Evolutionary conservation across 257 asterid species (phyloP).

Genomic region (Solanum rostratum): DNA sequence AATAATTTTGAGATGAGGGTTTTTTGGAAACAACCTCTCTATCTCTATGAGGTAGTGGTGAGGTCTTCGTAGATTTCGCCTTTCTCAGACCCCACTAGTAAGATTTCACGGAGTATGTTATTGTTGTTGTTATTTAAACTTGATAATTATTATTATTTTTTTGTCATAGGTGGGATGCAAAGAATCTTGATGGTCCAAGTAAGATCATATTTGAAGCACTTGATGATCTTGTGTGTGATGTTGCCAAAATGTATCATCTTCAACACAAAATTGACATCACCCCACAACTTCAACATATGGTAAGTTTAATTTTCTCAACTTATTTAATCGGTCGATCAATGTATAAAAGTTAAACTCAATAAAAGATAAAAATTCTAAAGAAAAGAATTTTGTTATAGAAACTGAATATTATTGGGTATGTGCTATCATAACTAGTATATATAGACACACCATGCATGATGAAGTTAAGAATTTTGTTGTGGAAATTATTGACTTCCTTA

Average conservation of each 20-base stretch:
- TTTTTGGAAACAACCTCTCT: too few species aligned
- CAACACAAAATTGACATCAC: slow-evolving; percentile 5
- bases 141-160: background rate
- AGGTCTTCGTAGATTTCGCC: too few species aligned
- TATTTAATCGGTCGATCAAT: background rate
- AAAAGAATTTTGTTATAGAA: too few species aligned
- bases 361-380: background rate
- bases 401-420: too few species aligned
- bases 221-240: slow-evolving; percentile 30
- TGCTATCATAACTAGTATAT: too few species aligned
- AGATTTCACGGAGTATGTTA: too few species aligned
- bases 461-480: background rate
- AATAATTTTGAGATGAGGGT: too few species aligned
- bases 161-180: slow-evolving; percentile 43
- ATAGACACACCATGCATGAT: background rate
- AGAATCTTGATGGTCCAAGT: slow-evolving; percentile 33
- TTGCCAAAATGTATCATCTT: slow-evolving; percentile 10
- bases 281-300: slow-evolving; percentile 23
- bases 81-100: too few species aligned
- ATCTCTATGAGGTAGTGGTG: too few species aligned
- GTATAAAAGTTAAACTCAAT: background rate
- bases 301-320: slow-evolving; percentile 14
- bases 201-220: slow-evolving; percentile 50
- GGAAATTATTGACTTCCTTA: too few species aligned
- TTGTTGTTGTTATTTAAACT: too few species aligned